Evolutionary conservation across 768 basidiomycete genomes (phyloP).

Genomic region (Boletus pseudopeckii): DNA sequence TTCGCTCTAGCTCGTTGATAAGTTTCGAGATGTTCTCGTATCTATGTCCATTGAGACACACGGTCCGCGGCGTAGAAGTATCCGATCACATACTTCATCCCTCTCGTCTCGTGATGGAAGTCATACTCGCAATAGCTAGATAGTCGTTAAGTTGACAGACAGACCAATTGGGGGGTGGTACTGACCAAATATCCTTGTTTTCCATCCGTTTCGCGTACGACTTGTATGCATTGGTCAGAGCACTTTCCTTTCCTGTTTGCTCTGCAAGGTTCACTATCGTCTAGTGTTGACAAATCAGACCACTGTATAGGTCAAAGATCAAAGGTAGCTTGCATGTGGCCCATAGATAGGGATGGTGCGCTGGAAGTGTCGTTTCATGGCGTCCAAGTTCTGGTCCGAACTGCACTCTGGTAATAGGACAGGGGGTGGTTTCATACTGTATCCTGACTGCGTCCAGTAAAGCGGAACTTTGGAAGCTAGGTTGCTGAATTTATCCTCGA

Average conservation of each 20-base stretch:
- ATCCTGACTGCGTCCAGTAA: slow-evolving; percentile 88
- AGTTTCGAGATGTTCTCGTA: slow-evolving; percentile 90
- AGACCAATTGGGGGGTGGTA: background rate
- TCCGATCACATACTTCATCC: slow-evolving; percentile 73
- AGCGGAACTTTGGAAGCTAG: slow-evolving; percentile 63
- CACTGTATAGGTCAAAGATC: background rate
- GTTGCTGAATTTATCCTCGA: background rate
- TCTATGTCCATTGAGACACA: slow-evolving; percentile 34
- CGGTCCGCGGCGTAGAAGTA: background rate
- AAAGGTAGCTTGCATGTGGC: slow-evolving; percentile 53
- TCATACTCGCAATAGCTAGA: slow-evolving; percentile 80
- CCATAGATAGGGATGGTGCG: slow-evolving; percentile 68
- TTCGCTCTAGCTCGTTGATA: slow-evolving; percentile 62
- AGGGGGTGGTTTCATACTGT: slow-evolving; percentile 86
- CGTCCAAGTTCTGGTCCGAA: slow-evolving; percentile 64
- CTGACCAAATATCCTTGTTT: slow-evolving; percentile 56
- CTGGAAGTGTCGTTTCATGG: slow-evolving; percentile 71
- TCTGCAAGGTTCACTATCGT: slow-evolving; percentile 89
- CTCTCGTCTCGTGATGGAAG: slow-evolving; percentile 89
- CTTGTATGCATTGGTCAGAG: slow-evolving; percentile 74
- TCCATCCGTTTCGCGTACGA: slow-evolving; percentile 60
- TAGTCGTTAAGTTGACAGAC: background rate
- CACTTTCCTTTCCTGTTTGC: slow-evolving; percentile 82
- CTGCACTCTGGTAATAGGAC: slow-evolving; percentile 71
- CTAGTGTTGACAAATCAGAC: slow-evolving; percentile 36